These are phyloP conservation scores for Delphinella strobiligena DNA, from an alignment of 2,329 filamentous ascomycete species.

Conservation along the genomic window DNA sequence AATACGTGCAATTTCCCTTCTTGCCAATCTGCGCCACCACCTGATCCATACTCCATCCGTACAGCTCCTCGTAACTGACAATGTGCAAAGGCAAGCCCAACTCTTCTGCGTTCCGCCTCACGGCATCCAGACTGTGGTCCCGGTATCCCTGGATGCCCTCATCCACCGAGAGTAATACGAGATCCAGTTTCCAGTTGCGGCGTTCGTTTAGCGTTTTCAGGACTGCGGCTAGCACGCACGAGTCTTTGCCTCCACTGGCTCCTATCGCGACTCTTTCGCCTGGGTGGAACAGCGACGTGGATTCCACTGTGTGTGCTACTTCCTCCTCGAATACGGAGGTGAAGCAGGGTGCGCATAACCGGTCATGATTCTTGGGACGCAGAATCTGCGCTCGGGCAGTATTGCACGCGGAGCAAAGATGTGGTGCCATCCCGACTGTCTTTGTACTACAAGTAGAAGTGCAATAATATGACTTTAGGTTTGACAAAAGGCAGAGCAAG, in stretches of 20 bases:
- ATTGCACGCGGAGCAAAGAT: constrained; percentile 64
- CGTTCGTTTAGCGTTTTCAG: constrained; percentile 90
- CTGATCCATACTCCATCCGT: constrained; percentile 99
- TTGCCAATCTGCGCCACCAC: constrained; percentile 94
- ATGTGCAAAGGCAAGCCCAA: constrained; percentile 89
- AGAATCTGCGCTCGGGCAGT: constrained; percentile 74
- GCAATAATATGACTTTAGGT: too few species aligned
- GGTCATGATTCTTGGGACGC: constrained; percentile 86
- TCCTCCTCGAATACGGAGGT: constrained; percentile 80
- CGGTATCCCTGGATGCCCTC: constrained; percentile 96
- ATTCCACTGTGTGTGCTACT: constrained; percentile 81
- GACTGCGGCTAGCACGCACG: constrained; percentile 87
- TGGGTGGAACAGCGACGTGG: constrained; percentile 65
- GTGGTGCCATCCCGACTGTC: constrained; percentile 54
- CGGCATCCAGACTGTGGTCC: constrained; percentile 90
- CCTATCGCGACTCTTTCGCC: constrained; percentile 89
- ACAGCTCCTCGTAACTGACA: constrained; percentile 83
- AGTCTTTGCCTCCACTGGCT: constrained; percentile 94
- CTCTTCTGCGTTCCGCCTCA: constrained; percentile 83
- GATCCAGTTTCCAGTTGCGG: constrained; percentile 71
- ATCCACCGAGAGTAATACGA: constrained; percentile 83
- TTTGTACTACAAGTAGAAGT: background rate
- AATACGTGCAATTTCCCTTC: constrained; percentile 98
- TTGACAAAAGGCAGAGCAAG: background rate
- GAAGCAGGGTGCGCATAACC: constrained; percentile 85